phyloP scores from a whole-genome alignment of 495 filamentous ascomycete species.

The Lichina pygmaea region DNA sequence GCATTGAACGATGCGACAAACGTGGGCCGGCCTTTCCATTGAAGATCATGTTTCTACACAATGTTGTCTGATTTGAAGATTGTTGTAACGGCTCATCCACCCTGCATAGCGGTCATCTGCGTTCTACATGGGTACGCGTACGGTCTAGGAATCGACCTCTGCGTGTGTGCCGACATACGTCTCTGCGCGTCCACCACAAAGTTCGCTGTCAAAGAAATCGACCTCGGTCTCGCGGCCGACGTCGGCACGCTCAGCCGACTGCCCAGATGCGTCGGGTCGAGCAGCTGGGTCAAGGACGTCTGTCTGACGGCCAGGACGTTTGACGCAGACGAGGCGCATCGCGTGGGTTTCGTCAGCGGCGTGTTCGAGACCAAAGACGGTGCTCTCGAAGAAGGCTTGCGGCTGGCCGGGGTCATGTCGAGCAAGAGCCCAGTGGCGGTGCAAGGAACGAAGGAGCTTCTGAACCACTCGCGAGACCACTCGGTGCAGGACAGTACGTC shows the following conservation, averaged over 20 bases:
- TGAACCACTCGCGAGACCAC: constrained; percentile 69
- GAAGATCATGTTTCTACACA: background rate
- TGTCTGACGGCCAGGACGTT: constrained; percentile 55
- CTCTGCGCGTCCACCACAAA: constrained; percentile 33
- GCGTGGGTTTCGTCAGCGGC: constrained; percentile 64
- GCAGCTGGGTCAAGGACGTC: constrained; percentile 82
- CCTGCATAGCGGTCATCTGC: constrained; percentile 41
- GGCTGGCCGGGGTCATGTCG: constrained; percentile 39
- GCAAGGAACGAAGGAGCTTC: constrained; percentile 73
- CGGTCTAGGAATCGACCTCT: constrained; percentile 68
- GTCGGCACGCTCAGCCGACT: constrained; percentile 68
- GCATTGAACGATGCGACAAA: constrained; percentile 72
- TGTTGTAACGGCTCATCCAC: background rate
- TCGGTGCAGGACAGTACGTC: constrained; percentile 44
- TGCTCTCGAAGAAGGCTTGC: constrained; percentile 21
- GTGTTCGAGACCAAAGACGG: constrained; percentile 25
- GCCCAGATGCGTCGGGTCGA: constrained; percentile 54
- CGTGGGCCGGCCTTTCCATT: constrained; percentile 18
- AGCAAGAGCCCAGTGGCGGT: constrained; percentile 77
- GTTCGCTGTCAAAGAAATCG: constrained; percentile 80
- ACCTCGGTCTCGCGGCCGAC: constrained; percentile 85
- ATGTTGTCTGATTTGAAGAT: background rate
- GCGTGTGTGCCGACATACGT: constrained; percentile 53
- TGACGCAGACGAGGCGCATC: constrained; percentile 47
- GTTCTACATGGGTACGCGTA: constrained; percentile 59